Conservation (phyloP, 345 rosid genomes). For the Raphanus raphanistrum region DNA sequence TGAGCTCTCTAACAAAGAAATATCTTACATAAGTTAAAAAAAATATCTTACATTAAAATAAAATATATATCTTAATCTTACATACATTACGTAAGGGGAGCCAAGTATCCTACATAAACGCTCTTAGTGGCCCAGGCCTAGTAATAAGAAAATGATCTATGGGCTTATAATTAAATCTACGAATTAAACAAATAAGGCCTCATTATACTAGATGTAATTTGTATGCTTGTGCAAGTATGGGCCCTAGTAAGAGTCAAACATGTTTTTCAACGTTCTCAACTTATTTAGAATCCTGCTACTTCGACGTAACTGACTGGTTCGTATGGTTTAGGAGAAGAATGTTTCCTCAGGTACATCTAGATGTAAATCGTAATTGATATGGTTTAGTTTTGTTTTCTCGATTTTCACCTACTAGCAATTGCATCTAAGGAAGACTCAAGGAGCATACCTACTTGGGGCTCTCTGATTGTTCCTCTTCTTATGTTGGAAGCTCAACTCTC, state of each 20-base stretch:
- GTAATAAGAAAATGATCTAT: neutral
- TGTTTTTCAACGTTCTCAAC: conserved; percentile 12
- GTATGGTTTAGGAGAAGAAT: neutral
- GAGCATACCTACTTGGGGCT: conserved; percentile 79
- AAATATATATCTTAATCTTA: neutral
- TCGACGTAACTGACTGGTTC: neutral
- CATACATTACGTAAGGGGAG: neutral
- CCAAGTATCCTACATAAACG: neutral
- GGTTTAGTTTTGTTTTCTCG: conserved; percentile 26
- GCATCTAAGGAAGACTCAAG: conserved; percentile 40
- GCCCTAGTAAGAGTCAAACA: conserved; percentile 7
- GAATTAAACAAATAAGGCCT: neutral
- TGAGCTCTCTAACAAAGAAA: neutral
- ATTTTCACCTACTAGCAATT: conserved; percentile 20
- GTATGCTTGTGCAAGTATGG: neutral
- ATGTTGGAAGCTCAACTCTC: conserved; percentile 71
- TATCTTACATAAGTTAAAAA: neutral
- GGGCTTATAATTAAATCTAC: neutral
- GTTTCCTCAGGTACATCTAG: no score
- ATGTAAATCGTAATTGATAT: neutral
- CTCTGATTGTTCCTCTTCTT: conserved; percentile 64
- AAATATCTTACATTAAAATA: no score
- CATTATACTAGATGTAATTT: neutral
- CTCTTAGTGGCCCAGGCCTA: neutral
- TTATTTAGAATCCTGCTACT: conserved; percentile 26